Conservation (phyloP, 352 stramenopile species). For the Globisporangium viniferum region DNA sequence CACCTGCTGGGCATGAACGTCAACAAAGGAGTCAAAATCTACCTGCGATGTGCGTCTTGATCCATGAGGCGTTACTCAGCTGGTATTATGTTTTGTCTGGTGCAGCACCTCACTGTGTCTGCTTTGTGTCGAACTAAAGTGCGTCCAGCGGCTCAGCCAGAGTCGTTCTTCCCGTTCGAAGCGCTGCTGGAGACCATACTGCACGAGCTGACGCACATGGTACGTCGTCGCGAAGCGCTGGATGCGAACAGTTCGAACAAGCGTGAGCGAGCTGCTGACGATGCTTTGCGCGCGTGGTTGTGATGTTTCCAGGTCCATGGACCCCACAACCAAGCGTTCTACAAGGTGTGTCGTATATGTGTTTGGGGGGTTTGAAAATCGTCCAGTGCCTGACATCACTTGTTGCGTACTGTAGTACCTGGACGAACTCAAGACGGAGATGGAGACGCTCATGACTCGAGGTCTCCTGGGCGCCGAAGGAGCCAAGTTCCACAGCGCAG, state of each 20-base stretch:
- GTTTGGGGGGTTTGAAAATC: no score
- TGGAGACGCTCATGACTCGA: constrained; percentile 55
- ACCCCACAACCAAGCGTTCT: constrained; percentile 66
- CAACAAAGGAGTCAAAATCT: constrained; percentile 68
- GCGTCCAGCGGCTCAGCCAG: constrained; percentile 26
- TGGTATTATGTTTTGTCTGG: neutral
- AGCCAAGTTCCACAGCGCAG: constrained; percentile 41
- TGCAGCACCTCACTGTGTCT: neutral
- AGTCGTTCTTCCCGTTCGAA: constrained; percentile 47
- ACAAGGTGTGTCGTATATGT: constrained; percentile 29
- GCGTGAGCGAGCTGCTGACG: neutral
- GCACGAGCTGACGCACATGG: constrained; percentile 74
- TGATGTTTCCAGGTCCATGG: constrained; percentile 28
- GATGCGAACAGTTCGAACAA: neutral
- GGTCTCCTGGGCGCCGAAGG: constrained; percentile 41
- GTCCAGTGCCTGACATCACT: no score
- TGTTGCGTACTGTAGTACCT: constrained; percentile 26
- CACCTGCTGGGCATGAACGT: constrained; percentile 78
- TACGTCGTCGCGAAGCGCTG: constrained; percentile 10
- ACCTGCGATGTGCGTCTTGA: constrained; percentile 46
- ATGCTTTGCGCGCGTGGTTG: neutral
- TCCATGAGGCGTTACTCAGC: neutral
- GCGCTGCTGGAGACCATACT: constrained; percentile 67
- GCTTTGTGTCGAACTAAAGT: constrained; percentile 19
- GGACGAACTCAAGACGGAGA: constrained; percentile 57